Evolutionary conservation across 2,329 filamentous ascomycete genomes (phyloP), one percentile per base, ranked within the genome.

Genomic region (Epichloe brachyelytri): DNA sequence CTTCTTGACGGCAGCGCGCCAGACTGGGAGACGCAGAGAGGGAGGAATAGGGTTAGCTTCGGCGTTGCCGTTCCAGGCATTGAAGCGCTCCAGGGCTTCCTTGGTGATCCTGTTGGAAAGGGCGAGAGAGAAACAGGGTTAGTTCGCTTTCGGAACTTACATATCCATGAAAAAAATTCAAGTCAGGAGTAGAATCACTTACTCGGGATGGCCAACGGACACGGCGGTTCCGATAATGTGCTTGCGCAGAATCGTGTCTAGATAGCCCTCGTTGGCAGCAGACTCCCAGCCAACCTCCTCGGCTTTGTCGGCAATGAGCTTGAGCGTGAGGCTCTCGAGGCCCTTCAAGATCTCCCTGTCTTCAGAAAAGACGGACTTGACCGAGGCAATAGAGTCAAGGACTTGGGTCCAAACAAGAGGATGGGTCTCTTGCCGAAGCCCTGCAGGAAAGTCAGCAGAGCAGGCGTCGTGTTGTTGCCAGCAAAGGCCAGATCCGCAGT

Each of bases 401-500:
- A 95, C 82, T 64, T 95, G 88, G 52, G 81, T 82, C 86, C 93
- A 94, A 5, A 97, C 91, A 46, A 95, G 77, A 60, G 89, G 90
- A 65, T 91, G 88, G 1, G 77, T 77, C 69, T 98, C 93, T 78
- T 73, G 54, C 81, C 76, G 67, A 97, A 90, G n/a, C 86, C 85
- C 65, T 95, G 80, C 11, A 95, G 71, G 60, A 98, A 86, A 12
- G 86, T 82, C 33, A 98, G 73, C 12, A 98, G 75, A 8, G 86
- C 86, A 22, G 88, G 75, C 0, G 90, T 95, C 4, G 81, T 87
- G 47, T 85, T 84, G 63, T 93, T 81, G 20, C 93, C 93, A 52
- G 93, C 86, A 54, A 94, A 82, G 38, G 93, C 89, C 57, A 97
- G 78, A 48, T 93, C 89, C 45, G 86, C 86, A 19, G 91, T 88